Conservation (phyloP, 257 asterid species). For the Solanum habrochaites region DNA sequence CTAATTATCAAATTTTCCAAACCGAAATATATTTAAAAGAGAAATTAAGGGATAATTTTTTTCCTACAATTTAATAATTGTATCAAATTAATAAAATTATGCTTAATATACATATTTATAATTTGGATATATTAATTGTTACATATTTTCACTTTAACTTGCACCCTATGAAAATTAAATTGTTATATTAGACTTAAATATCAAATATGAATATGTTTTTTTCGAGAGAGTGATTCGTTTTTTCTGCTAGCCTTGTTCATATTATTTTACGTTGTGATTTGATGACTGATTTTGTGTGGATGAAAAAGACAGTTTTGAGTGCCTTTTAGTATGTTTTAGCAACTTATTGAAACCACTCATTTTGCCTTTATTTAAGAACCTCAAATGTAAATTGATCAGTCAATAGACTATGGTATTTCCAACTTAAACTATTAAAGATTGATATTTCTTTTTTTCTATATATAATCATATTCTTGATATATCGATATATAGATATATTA, state of each 20-base stretch:
- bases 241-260: neutral
- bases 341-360: neutral
- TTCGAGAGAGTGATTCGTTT: neutral
- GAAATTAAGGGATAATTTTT: neutral
- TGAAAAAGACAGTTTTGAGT: neutral
- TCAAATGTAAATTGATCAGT: neutral
- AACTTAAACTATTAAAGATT: neutral
- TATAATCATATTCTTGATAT: neutral
- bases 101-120: neutral
- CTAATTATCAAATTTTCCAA: constrained; percentile 3
- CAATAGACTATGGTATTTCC: neutral
- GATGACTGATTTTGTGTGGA: neutral
- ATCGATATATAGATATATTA: neutral
- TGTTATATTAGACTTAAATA: neutral
- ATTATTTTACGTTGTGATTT: neutral
- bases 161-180: neutral
- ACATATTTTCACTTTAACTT: neutral
- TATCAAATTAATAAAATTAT: neutral
- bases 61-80: neutral
- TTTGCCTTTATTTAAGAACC: neutral
- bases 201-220: neutral
- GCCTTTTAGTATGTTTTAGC: neutral
- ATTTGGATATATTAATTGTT: neutral
- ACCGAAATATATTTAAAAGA: neutral
- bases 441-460: neutral